Base-by-base conservation (phyloP, 176 grass and related monocot species). In the Poa pratensis region DNA sequence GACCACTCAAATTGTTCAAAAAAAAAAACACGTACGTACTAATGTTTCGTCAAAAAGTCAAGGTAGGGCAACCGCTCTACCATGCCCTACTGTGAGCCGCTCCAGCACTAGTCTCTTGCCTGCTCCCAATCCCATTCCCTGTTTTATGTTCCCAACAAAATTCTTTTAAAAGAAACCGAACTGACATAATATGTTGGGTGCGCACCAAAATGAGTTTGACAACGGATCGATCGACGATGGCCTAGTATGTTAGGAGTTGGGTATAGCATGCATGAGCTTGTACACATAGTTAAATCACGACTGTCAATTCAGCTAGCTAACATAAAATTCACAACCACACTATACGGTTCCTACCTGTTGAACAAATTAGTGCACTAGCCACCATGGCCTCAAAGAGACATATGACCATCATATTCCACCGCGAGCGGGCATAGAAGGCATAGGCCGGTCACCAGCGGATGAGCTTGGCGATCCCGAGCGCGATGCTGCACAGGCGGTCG, bases 401-500 rank as follows among this genome's bases (percentile, higher is more conserved):
- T 26, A 82, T 59, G 43, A 6, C 39, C 40, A 42, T 46, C 34
- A 40, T 18, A 71, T 82, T 26, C n/a, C 53, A 72, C 52, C 26
- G 37, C 23, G 13, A 74, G 26, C 15, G 58, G 48, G 27, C 2
- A 16, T 13, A 17, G 1, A 28, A 35, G 28, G 26, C 40, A 62
- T 54, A 34, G 69, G 16, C 7, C 12, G 82, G 57, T 50, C 77
- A 57, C 0, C n/a, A 23, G 32, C 43, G 15, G 19, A 92, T 86
- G 5, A 90, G 77, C 59, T 85, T 88, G 63, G 84, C 85, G 32
- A 97, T 88, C 74, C 82, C 17, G 19, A 94, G 43, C 6, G 86
- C 61, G 73, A 97, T 82, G 84, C 82, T 92, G 75, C 90, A 92
- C 14, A 91, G 90, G 32, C 48, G 88, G 86, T 88, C 86, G 65